Conservation (phyloP, 257 asterid genomes). For the Nicotiana benthamiana region DNA sequence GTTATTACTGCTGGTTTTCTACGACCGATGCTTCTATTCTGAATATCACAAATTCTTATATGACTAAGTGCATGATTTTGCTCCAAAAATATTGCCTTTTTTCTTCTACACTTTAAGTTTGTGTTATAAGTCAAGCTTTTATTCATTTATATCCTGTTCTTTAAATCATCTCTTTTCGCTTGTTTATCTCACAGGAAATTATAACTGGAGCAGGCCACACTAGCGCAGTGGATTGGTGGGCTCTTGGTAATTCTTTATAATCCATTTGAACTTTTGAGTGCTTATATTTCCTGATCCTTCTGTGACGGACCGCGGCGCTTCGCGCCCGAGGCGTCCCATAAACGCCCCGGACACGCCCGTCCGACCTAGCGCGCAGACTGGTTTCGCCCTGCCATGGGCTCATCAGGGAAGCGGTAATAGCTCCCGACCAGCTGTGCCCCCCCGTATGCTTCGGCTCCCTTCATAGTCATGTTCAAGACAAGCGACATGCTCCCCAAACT, state of each 20-base stretch:
- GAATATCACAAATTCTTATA: background rate
- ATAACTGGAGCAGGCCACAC: slow-evolving; percentile 94
- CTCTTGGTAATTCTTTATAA: slow-evolving; percentile 63
- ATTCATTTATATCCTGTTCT: background rate
- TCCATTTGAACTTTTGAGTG: background rate
- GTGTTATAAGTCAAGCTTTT: background rate
- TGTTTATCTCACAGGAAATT: slow-evolving; percentile 53
- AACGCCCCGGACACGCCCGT: too few species aligned
- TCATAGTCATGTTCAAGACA: too few species aligned
- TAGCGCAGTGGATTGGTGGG: slow-evolving; percentile 99
- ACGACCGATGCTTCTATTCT: background rate
- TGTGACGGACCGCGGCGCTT: too few species aligned
- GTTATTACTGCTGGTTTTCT: background rate
- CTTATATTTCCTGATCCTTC: background rate
- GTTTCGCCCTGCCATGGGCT: too few species aligned
- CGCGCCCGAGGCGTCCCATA: too few species aligned
- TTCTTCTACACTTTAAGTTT: background rate
- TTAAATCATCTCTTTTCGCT: background rate
- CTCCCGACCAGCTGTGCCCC: too few species aligned
- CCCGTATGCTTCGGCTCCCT: too few species aligned
- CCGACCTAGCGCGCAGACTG: too few species aligned
- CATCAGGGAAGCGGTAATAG: too few species aligned
- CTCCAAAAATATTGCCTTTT: background rate
- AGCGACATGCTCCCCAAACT: too few species aligned
- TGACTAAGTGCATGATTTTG: background rate